A percentile compares a stretch with the other conserved stretches of the same genome.
phyloP scores from a whole-genome alignment of 2,329 filamentous ascomycete genomes.

The Diaporthe ampelina region DNA sequence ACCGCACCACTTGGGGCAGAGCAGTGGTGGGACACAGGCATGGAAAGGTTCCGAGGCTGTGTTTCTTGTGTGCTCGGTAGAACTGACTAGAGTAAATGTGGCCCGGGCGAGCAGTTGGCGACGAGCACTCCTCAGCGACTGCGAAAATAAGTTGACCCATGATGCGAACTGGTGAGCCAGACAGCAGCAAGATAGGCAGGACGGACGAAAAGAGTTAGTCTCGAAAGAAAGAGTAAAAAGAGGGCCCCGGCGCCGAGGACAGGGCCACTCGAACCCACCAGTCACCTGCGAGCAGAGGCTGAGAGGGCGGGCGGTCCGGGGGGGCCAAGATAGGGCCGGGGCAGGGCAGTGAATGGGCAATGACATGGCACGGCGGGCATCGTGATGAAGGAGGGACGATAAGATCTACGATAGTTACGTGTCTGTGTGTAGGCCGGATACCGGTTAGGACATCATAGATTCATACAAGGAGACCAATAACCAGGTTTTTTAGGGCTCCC shows the following conservation, averaged over 20 bases:
- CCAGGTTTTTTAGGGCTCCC: not conserved
- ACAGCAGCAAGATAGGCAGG: not conserved
- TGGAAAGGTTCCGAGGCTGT: conserved; percentile 35
- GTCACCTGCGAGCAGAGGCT: not conserved
- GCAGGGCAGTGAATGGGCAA: not conserved
- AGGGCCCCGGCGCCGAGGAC: conserved; percentile 18
- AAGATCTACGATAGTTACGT: not conserved
- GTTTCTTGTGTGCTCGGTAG: not conserved
- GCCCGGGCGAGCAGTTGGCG: not conserved
- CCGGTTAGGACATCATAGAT: not conserved
- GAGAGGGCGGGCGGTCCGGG: conserved; percentile 8
- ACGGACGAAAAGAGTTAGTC: not conserved
- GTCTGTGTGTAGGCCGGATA: not conserved
- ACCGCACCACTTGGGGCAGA: not conserved
- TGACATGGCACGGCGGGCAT: not conserved
- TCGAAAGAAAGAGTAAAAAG: not conserved
- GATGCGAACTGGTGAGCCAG: not conserved
- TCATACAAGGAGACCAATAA: not conserved
- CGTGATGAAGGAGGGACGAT: not conserved
- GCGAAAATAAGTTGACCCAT: not conserved
- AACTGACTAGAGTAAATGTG: conserved; percentile 14
- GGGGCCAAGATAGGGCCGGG: conserved; percentile 16
- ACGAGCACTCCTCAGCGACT: not conserved
- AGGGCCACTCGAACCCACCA: conserved; percentile 5
- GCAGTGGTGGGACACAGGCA: conserved; percentile 31